These are phyloP conservation scores for Limonium bicolor DNA, from an alignment of 148 eudicot species.

Conservation along the genomic window DNA sequence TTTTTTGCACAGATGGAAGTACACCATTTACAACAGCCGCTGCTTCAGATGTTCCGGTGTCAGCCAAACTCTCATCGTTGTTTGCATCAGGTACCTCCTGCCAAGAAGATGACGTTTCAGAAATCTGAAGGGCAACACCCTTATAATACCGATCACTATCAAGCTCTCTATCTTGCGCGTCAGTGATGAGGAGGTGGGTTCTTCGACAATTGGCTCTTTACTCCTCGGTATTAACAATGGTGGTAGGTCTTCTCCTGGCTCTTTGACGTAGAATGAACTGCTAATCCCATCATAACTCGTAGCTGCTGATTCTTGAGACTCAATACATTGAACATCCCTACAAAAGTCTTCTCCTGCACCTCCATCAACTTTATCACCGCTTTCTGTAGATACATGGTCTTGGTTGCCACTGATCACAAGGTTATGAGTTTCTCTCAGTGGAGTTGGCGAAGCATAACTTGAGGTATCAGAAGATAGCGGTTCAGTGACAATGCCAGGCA, in stretches of 20 bases:
- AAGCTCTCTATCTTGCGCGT: constrained; percentile 17
- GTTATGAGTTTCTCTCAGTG: constrained; percentile 7
- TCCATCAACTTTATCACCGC: constrained; percentile 15
- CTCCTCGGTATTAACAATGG: constrained; percentile 7
- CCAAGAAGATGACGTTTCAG: constrained; percentile 17
- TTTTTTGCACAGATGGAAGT: constrained; percentile 14
- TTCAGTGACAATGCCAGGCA: constrained; percentile 18
- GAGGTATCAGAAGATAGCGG: constrained; percentile 16
- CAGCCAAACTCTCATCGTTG: constrained; percentile 19
- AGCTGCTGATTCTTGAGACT: constrained; percentile 22
- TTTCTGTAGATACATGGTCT: constrained; percentile 13
- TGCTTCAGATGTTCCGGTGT: constrained; percentile 33
- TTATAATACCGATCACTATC: constrained; percentile 9
- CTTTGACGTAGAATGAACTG: constrained; percentile 11
- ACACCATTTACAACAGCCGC: constrained; percentile 13
- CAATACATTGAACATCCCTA: constrained; percentile 79
- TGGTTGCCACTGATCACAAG: constrained; percentile 13
- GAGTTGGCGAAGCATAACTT: constrained; percentile 13
- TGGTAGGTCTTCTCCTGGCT: constrained; percentile 10
- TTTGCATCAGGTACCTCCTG: constrained; percentile 9
- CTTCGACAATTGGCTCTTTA: constrained; percentile 5
- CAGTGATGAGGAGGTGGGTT: not conserved
- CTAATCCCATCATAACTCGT: constrained; percentile 6
- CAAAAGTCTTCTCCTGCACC: constrained; percentile 44
- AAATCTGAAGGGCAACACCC: constrained; percentile 10